A percentile compares a stretch with the other conserved stretches of the same genome.
These are phyloP conservation scores for Leucocoprinus birnbaumii DNA, from an alignment of 768 basidiomycete species.

Conservation along the genomic window DNA sequence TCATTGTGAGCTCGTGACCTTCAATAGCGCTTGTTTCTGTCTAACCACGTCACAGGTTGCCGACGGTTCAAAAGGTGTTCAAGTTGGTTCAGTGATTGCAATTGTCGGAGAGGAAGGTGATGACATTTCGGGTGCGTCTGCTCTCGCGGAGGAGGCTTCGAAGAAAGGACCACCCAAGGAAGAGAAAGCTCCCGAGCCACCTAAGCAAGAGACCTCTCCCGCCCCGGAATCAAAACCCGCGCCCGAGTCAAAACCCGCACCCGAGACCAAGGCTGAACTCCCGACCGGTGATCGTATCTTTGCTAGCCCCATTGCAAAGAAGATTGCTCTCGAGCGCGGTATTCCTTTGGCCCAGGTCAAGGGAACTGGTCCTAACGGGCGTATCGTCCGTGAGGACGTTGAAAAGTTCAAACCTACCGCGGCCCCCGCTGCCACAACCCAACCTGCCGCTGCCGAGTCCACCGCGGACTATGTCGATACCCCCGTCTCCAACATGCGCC, in stretches of 20 bases:
- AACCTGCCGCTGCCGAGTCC: constrained; percentile 46
- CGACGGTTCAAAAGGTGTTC: constrained; percentile 85
- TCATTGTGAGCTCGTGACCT: constrained; percentile 63
- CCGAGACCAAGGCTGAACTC: constrained; percentile 52
- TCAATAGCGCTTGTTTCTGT: neutral
- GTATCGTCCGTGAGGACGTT: constrained; percentile 93
- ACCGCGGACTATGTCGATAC: constrained; percentile 79
- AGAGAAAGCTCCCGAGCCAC: constrained; percentile 35
- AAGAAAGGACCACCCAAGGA: constrained; percentile 33
- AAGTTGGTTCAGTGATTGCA: constrained; percentile 87
- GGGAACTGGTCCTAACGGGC: constrained; percentile 90
- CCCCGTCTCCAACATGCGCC: constrained; percentile 92
- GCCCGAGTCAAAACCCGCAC: constrained; percentile 25
- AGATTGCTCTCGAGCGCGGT: constrained; percentile 92
- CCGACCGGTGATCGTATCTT: constrained; percentile 81
- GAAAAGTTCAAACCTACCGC: constrained; percentile 75
- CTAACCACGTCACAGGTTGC: constrained; percentile 44
- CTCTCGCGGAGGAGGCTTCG: constrained; percentile 64
- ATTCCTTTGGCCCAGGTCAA: constrained; percentile 88
- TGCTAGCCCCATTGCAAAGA: constrained; percentile 94
- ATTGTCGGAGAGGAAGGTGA: constrained; percentile 95
- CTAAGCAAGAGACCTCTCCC: constrained; percentile 32
- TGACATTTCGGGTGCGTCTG: constrained; percentile 80
- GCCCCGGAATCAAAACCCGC: constrained; percentile 25
- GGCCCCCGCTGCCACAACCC: constrained; percentile 34